Evolutionary conservation across 352 stramenopile species (phyloP), one percentile per base, ranked within the genome.

Genomic region (Pythium sukuiense): DNA sequence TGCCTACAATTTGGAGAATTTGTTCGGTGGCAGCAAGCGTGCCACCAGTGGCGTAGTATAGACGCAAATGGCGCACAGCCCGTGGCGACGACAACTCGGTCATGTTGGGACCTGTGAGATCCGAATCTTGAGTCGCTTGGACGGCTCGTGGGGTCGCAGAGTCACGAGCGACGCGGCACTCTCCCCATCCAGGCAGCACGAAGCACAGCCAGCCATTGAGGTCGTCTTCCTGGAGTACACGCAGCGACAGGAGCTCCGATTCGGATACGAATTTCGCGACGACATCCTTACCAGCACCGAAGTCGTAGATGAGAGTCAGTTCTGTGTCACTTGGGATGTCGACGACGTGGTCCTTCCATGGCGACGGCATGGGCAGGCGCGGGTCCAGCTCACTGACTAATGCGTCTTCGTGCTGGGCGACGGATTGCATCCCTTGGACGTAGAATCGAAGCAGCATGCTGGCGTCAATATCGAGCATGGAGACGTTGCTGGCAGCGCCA

Each of bases 231-330:
- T 56, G 45, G 16, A 57, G 33, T 26, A 58, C 46, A 11, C 33
- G 46, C 14, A 56, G 16, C 4, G 26, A 7, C 9, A 27, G 1
- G 0, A 58, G 16, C 13, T 43, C 32, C 0, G 20, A 18, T 6
- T 46, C 2, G 4, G 46, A 29, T n/a, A 20, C 27, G 32, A 56
- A 50, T 3, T 20, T 12, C 1, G 58, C 46, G 32, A 58, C 49
- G 11, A 58, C 45, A 24, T 64, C 55, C 24, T 54, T 45, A 0
- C 35, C 46, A 7, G 46, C 32, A 6, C 32, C 55, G 32, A 58
- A 58, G 46, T 64, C 48, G 46, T 64, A 54, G 1, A 64, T 45
- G 20, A 64, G 58, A 13, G 32, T 20, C 16, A 64, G 29, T 9
- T 58, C 58, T 2, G 45, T 43, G 13, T n/a, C 20, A 6, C n/a